Evolutionary conservation across 306 rosid species (phyloP).

Genomic region (Vigna trinervia): DNA sequence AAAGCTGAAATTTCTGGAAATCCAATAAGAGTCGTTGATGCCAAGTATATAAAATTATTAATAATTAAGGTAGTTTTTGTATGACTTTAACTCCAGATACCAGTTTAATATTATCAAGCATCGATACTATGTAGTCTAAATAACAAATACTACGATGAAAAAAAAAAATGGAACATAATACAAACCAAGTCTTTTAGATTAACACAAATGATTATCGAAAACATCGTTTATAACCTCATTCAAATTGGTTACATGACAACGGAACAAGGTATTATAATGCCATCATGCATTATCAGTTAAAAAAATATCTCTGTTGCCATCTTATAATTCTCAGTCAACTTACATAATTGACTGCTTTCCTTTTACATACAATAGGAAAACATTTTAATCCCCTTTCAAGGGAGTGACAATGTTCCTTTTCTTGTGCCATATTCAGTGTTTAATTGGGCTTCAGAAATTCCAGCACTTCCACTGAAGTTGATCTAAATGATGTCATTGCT

Average conservation of each 20-base stretch:
- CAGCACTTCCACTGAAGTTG: not conserved
- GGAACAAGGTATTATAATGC: not conserved
- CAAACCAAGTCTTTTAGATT: not conserved
- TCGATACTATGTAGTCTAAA: not conserved
- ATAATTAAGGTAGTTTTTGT: not conserved
- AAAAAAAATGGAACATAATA: not conserved
- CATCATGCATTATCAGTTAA: not conserved
- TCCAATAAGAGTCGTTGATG: not conserved
- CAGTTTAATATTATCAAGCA: slow-evolving; percentile 1
- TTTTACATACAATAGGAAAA: not conserved
- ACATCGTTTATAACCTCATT: not conserved
- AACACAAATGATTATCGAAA: not conserved
- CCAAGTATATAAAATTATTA: not conserved
- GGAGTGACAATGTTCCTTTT: not conserved
- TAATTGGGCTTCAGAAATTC: not conserved
- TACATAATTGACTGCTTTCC: not conserved
- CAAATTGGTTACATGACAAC: too few relatives aligned
- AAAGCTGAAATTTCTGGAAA: slow-evolving; percentile 3
- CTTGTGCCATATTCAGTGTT: not conserved
- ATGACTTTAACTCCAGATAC: not conserved
- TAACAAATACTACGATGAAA: not conserved
- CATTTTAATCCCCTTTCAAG: not conserved
- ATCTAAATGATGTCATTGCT: too few relatives aligned
- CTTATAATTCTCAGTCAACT: not conserved
- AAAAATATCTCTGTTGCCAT: not conserved